phyloP scores from a whole-genome alignment of 148 eudicot genomes.

The Nepenthes gracilis region DNA sequence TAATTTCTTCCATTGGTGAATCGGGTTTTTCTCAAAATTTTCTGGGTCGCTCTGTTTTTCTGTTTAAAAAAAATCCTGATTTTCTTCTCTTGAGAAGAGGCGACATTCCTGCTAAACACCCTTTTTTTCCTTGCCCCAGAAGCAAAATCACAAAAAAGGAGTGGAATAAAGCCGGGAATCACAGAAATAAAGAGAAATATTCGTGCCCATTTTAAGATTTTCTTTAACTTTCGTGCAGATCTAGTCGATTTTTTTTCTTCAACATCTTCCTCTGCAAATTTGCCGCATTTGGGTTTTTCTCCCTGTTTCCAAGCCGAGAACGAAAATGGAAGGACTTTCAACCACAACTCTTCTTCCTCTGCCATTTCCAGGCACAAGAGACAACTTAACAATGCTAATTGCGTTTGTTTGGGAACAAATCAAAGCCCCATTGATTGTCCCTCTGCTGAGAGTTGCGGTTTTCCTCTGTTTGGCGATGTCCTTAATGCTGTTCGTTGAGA shows the following conservation, averaged over 20 bases:
- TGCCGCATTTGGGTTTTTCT: too few relatives aligned
- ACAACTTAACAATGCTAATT: constrained; percentile 21
- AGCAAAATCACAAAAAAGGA: constrained; percentile 19
- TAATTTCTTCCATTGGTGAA: too few relatives aligned
- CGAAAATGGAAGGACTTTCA: constrained; percentile 26
- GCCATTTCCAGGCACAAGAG: constrained; percentile 8
- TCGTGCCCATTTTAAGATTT: background rate
- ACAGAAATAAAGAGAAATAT: background rate
- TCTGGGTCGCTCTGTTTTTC: too few relatives aligned
- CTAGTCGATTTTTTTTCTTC: constrained; percentile 2
- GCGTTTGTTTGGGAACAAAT: constrained; percentile 36
- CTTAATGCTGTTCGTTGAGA: constrained; percentile 49
- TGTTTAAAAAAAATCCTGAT: too few relatives aligned
- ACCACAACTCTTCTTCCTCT: constrained; percentile 14
- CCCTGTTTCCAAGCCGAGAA: background rate
- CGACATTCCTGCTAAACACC: constrained; percentile 8
- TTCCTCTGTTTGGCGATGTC: constrained; percentile 37
- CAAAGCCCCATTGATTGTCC: constrained; percentile 48
- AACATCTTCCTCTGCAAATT: background rate
- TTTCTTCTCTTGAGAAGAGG: too few relatives aligned
- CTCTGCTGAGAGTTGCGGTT: constrained; percentile 28
- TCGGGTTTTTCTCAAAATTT: too few relatives aligned
- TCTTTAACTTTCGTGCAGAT: background rate
- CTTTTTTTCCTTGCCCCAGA: constrained; percentile 19
- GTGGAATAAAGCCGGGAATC: constrained; percentile 2